phyloP scores from a whole-genome alignment of 1,139 yeast species.

The Protomyces arabidopsidicola region DNA sequence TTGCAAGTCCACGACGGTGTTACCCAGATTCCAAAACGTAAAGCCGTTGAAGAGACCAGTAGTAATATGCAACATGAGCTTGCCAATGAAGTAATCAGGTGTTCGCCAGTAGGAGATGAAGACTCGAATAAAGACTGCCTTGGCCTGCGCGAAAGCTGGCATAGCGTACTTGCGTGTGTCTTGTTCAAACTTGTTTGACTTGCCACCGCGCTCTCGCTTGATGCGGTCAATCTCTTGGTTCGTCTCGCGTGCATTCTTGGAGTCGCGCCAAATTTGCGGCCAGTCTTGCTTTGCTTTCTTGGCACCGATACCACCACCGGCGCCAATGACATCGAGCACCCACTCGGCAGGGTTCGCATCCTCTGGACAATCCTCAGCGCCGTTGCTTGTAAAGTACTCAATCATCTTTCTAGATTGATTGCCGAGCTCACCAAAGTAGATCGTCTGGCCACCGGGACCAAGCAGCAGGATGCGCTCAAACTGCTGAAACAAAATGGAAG shows the following conservation, averaged over 20 bases:
- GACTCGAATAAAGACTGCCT: constrained; percentile 50
- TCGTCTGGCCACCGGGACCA: constrained; percentile 71
- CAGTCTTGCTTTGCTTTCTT: constrained; percentile 61
- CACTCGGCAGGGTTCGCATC: constrained; percentile 77
- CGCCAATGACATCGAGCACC: constrained; percentile 75
- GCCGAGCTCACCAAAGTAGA: constrained; percentile 77
- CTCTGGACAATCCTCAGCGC: constrained; percentile 60
- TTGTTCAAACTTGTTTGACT: neutral
- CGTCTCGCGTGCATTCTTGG: constrained; percentile 48
- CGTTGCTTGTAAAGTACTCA: constrained; percentile 63
- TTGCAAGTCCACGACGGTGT: constrained; percentile 39
- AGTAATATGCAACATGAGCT: constrained; percentile 51
- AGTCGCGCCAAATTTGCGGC: constrained; percentile 59
- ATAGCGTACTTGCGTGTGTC: constrained; percentile 40
- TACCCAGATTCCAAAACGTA: constrained; percentile 44
- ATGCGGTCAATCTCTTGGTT: constrained; percentile 34
- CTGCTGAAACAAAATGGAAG: constrained; percentile 49
- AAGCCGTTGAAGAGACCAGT: constrained; percentile 52
- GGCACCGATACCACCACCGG: constrained; percentile 69
- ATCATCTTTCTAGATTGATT: constrained; percentile 55
- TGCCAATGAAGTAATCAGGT: constrained; percentile 54
- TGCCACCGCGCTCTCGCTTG: neutral
- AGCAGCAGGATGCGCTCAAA: constrained; percentile 69
- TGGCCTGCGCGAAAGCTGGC: constrained; percentile 48
- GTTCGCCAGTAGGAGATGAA: constrained; percentile 68